phyloP scores from a whole-genome alignment of 2,329 filamentous ascomycete genomes.

The Pseudogymnoascus sp. region DNA sequence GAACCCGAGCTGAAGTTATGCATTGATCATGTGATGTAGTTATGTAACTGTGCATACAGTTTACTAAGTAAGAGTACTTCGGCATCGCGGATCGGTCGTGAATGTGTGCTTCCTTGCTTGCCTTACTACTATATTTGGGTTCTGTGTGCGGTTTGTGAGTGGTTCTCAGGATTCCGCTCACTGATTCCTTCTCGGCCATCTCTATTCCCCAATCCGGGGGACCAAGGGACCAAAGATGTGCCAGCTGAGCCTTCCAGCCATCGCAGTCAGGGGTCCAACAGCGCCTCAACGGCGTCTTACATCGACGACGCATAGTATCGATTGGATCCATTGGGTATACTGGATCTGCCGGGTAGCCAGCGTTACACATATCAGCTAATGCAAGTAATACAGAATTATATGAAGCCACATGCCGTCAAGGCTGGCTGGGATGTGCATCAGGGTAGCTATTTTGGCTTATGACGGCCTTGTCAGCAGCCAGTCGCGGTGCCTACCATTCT shows the following conservation, averaged over 20 bases:
- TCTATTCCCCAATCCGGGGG: neutral
- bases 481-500: neutral
- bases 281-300: neutral
- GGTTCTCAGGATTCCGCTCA: neutral
- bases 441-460: neutral
- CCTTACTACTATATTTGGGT: neutral
- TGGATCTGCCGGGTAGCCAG: neutral
- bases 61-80: neutral
- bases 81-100: neutral
- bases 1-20: neutral
- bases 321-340: neutral
- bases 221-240: neutral
- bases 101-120: neutral
- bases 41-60: neutral
- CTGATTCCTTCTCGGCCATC: neutral
- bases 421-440: neutral
- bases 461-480: neutral
- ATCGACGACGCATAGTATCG: neutral
- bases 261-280: neutral
- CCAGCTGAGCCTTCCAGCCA: neutral
- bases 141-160: neutral
- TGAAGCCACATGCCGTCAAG: neutral
- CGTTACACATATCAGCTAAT: constrained; percentile 1
- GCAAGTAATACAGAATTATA: neutral
- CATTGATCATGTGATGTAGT: neutral